Conservation (phyloP, 2,329 filamentous ascomycete species). For the Neonectria hederae region DNA sequence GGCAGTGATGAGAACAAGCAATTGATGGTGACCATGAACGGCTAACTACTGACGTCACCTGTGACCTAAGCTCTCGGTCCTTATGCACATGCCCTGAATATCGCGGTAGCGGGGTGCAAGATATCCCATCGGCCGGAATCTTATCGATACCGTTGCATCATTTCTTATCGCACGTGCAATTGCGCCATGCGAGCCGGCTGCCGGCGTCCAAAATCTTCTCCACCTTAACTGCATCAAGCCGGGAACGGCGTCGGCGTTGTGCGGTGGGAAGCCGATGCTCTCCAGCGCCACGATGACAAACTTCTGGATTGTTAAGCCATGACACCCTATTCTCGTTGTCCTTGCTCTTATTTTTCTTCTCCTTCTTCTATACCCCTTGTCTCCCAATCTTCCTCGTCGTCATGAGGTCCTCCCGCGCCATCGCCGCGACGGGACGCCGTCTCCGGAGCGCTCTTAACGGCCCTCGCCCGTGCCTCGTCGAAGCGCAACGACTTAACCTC, state of each 20-base stretch:
- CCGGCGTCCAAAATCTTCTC: constrained; percentile 22
- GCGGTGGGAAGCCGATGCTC: constrained; percentile 6
- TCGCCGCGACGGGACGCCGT: constrained; percentile 33
- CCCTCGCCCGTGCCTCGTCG: constrained; percentile 13
- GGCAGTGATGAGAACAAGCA: background rate
- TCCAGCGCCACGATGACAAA: constrained; percentile 38
- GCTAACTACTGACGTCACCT: background rate
- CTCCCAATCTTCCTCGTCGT: background rate
- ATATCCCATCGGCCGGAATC: background rate
- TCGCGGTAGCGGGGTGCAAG: background rate
- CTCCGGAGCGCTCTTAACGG: constrained; percentile 19
- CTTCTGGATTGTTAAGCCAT: constrained; percentile 19
- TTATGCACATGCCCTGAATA: constrained; percentile 1
- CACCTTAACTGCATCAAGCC: constrained; percentile 29
- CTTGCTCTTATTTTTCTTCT: background rate
- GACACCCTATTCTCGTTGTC: background rate
- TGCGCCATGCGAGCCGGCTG: constrained; percentile 36
- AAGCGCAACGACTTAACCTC: constrained; percentile 5
- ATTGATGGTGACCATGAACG: background rate
- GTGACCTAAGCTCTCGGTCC: background rate
- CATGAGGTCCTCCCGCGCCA: constrained; percentile 38
- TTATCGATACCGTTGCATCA: constrained; percentile 30
- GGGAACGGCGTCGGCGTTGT: constrained; percentile 24
- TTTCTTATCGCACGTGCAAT: constrained; percentile 40
- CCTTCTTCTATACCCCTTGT: background rate